A percentile compares a stretch with the other conserved stretches of the same genome.
Conservation (phyloP, 164 flowering plant genomes). For the Berberis vulgaris region DNA sequence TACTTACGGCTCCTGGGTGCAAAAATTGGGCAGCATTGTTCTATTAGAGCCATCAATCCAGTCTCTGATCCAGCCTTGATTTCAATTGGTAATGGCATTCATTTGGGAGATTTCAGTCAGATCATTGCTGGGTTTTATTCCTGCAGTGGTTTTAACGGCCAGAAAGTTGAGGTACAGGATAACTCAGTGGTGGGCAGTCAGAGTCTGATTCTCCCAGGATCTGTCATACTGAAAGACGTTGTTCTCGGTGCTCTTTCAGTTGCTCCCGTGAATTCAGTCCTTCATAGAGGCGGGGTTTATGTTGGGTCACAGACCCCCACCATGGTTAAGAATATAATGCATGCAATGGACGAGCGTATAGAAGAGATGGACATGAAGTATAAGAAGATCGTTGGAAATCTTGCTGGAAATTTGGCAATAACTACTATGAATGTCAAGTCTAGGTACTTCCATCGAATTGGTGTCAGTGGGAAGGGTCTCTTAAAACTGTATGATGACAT, state of each 20-base stretch:
- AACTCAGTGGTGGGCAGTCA: slow-evolving; percentile 66
- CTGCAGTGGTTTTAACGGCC: slow-evolving; percentile 20
- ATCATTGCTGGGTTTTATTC: slow-evolving; percentile 53
- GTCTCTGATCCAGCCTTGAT: slow-evolving; percentile 43
- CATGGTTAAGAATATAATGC: slow-evolving; percentile 63
- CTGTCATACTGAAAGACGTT: slow-evolving; percentile 42
- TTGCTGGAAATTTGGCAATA: slow-evolving; percentile 56
- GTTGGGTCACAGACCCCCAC: slow-evolving; percentile 54
- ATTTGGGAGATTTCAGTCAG: slow-evolving; percentile 69
- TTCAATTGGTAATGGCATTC: slow-evolving; percentile 54
- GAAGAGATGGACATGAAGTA: slow-evolving; percentile 68
- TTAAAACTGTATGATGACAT: slow-evolving; percentile 46
- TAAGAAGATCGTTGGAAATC: slow-evolving; percentile 59
- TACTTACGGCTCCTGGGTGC: slow-evolving; percentile 58
- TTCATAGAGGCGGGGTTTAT: slow-evolving; percentile 60
- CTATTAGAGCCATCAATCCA: slow-evolving; percentile 70
- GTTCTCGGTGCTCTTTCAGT: slow-evolving; percentile 73
- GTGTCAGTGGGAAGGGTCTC: slow-evolving; percentile 57
- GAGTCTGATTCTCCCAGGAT: slow-evolving; percentile 60
- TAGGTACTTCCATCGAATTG: slow-evolving; percentile 73
- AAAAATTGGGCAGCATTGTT: slow-evolving; percentile 54
- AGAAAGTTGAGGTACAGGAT: slow-evolving; percentile 40
- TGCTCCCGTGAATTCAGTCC: slow-evolving; percentile 52
- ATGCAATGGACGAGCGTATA: slow-evolving; percentile 57
- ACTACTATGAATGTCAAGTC: slow-evolving; percentile 65